Evolutionary conservation across 2,329 filamentous ascomycete genomes (phyloP).

Genomic region (Stagonosporopsis tanaceti): DNA sequence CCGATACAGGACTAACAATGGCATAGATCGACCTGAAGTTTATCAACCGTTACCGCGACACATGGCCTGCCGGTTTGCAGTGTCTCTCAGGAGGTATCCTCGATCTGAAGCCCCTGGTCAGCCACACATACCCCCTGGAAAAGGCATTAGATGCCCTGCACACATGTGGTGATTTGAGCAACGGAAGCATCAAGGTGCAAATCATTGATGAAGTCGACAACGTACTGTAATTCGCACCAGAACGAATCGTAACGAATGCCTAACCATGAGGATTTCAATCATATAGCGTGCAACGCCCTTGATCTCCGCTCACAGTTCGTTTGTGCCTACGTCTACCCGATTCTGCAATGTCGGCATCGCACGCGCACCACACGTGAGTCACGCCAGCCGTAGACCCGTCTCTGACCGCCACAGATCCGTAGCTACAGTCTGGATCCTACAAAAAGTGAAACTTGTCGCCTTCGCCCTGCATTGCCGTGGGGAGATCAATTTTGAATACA

Average conservation of each 20-base stretch:
- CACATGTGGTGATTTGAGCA: constrained; percentile 60
- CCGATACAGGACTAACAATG: not conserved
- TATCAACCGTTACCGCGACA: constrained; percentile 75
- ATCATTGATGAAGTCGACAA: constrained; percentile 59
- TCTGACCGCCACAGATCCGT: not conserved
- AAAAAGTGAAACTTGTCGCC: not conserved
- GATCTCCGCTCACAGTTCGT: not conserved
- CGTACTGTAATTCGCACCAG: constrained; percentile 23
- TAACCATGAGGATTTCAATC: not conserved
- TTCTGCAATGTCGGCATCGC: not conserved
- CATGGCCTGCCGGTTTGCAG: constrained; percentile 72
- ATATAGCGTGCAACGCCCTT: not conserved
- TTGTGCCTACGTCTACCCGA: not conserved
- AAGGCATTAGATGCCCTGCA: constrained; percentile 66
- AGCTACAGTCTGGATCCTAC: not conserved
- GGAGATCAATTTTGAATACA: not conserved
- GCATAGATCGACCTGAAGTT: constrained; percentile 70
- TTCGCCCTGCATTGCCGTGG: not conserved
- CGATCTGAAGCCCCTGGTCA: constrained; percentile 68
- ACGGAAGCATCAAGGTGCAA: constrained; percentile 68
- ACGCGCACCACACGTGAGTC: not conserved
- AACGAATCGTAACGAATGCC: not conserved
- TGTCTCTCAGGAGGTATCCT: constrained; percentile 67
- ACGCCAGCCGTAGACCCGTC: not conserved
- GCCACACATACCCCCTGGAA: constrained; percentile 70